These are phyloP conservation scores for Neurospora sp. DNA, from an alignment of 2,329 filamentous ascomycete species.

Conservation along the genomic window DNA sequence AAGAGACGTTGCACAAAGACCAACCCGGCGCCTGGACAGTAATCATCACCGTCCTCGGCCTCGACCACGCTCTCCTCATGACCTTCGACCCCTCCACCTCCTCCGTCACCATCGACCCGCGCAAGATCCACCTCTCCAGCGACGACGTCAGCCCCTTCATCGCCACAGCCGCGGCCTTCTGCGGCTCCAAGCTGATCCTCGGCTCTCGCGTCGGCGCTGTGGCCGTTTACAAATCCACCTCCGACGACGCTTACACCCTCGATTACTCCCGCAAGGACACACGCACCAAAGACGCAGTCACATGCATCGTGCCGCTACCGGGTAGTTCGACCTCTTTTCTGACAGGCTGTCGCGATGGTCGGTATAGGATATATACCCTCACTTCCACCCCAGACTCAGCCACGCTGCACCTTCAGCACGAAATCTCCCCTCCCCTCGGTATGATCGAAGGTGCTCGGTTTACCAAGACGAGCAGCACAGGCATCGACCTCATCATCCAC, in stretches of 20 bases:
- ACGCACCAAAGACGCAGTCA: constrained; percentile 54
- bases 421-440: constrained; percentile 59
- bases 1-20: background rate
- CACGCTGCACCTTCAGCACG: constrained; percentile 48
- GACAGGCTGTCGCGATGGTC: constrained; percentile 68
- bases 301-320: constrained; percentile 47
- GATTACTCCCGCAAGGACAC: constrained; percentile 27
- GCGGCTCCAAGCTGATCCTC: constrained; percentile 35
- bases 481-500: constrained; percentile 57
- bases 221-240: constrained; percentile 22
- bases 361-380: constrained; percentile 53
- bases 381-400: constrained; percentile 10
- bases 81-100: constrained; percentile 24
- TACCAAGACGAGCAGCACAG: background rate
- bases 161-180: constrained; percentile 34
- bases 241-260: constrained; percentile 17
- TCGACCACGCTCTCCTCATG: constrained; percentile 32
- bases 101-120: constrained; percentile 17
- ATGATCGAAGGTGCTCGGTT: constrained; percentile 68
- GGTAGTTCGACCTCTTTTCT: constrained; percentile 39
- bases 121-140: constrained; percentile 30
- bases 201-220: constrained; percentile 45
- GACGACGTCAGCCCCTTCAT: constrained; percentile 27
- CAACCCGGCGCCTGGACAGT: constrained; percentile 17
- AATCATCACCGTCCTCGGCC: constrained; percentile 37